Conservation (phyloP, 2,329 filamentous ascomycete genomes). For the Venturia pyrina region DNA sequence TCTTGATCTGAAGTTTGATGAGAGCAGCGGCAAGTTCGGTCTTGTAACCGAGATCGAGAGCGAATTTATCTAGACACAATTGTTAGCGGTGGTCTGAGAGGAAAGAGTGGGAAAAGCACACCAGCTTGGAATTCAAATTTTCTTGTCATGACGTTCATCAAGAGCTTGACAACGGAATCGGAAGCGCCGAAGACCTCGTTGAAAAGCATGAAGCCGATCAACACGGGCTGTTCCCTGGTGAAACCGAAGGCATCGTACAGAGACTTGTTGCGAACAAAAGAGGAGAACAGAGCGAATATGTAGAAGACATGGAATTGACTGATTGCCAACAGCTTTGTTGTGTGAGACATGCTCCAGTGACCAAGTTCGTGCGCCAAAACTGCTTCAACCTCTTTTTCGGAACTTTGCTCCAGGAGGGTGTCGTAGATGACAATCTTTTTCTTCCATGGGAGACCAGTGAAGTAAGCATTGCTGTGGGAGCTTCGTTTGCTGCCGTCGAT, state of each 20-base stretch:
- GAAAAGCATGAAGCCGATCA: slow-evolving; percentile 96
- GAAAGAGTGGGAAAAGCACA: slow-evolving; percentile 25
- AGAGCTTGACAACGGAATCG: slow-evolving; percentile 85
- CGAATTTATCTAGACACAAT: slow-evolving; percentile 59
- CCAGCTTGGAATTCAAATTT: slow-evolving; percentile 93
- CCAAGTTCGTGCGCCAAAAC: slow-evolving; percentile 93
- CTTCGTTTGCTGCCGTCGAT: slow-evolving; percentile 87
- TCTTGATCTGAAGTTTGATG: slow-evolving; percentile 97
- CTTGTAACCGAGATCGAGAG: slow-evolving; percentile 72
- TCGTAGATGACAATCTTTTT: slow-evolving; percentile 99
- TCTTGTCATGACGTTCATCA: slow-evolving; percentile 92
- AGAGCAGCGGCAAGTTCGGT: slow-evolving; percentile 75
- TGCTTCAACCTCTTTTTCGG: slow-evolving; percentile 84
- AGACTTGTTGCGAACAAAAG: slow-evolving; percentile 91
- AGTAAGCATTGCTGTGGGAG: slow-evolving; percentile 86
- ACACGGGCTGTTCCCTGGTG: slow-evolving; percentile 69
- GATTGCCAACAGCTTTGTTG: slow-evolving; percentile 80
- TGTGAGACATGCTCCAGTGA: slow-evolving; percentile 95
- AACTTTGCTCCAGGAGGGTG: slow-evolving; percentile 90
- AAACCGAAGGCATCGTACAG: slow-evolving; percentile 91
- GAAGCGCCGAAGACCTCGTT: slow-evolving; percentile 92
- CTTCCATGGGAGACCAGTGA: slow-evolving; percentile 97
- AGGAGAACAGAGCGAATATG: slow-evolving; percentile 91
- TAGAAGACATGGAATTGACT: slow-evolving; percentile 83
- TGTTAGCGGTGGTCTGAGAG: slow-evolving; percentile 13